phyloP scores from a whole-genome alignment of 2,329 filamentous ascomycete genomes.

The Pseudocercospora pini-densiflorae region DNA sequence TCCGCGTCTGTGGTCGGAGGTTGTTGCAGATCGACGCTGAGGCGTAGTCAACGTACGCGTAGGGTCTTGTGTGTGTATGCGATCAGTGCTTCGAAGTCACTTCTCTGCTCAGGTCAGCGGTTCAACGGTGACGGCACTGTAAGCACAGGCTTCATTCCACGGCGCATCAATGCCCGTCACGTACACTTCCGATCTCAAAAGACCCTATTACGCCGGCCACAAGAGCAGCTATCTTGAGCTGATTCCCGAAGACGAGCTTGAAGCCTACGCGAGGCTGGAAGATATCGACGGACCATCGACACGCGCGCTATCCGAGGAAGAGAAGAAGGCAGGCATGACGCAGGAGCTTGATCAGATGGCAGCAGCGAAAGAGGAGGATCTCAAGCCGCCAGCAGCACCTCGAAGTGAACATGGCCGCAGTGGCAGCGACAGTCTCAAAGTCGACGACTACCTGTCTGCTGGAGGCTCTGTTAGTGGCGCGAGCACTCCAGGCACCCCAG shows the following conservation, averaged over 20 bases:
- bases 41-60: background rate
- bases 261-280: constrained; percentile 34
- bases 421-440: constrained; percentile 26
- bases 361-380: constrained; percentile 34
- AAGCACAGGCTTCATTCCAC: background rate
- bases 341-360: constrained; percentile 37
- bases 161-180: constrained; percentile 26
- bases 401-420: constrained; percentile 19
- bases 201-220: constrained; percentile 35
- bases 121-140: background rate
- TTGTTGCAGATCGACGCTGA: background rate
- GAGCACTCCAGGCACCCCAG: constrained; percentile 49
- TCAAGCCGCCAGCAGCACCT: constrained; percentile 25
- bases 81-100: background rate
- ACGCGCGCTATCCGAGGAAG: background rate
- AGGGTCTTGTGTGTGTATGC: background rate
- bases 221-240: constrained; percentile 35
- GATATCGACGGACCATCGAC: constrained; percentile 29
- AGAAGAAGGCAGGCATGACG: constrained; percentile 17
- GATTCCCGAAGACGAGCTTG: constrained; percentile 36
- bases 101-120: background rate
- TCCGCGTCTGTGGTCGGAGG: background rate
- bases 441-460: constrained; percentile 43
- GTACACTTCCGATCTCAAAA: constrained; percentile 26
- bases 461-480: constrained; percentile 42